A percentile compares a stretch with the other conserved stretches of the same genome.
These are phyloP conservation scores for Chrysoporthe puriensis DNA, from an alignment of 2,329 filamentous ascomycete genomes.

Conservation along the genomic window DNA sequence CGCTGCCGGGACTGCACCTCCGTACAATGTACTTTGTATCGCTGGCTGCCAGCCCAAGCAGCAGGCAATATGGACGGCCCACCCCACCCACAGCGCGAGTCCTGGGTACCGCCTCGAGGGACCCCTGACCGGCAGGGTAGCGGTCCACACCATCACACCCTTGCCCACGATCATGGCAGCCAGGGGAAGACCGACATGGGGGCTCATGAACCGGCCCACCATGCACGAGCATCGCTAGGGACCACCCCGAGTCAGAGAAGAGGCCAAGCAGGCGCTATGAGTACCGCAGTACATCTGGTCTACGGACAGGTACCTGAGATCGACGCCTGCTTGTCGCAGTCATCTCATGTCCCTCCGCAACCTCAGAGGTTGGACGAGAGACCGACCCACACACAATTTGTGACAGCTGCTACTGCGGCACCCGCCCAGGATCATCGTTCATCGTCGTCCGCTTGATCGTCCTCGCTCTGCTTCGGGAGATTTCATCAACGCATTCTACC, in stretches of 20 bases:
- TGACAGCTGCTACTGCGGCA: constrained; percentile 54
- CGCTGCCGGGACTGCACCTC: not conserved
- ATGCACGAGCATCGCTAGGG: constrained; percentile 36
- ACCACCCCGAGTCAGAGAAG: constrained; percentile 41
- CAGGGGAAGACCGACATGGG: constrained; percentile 30
- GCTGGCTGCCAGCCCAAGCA: constrained; percentile 11
- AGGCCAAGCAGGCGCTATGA: constrained; percentile 44
- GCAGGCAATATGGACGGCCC: not conserved
- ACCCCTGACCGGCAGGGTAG: constrained; percentile 25
- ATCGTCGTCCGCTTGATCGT: constrained; percentile 57
- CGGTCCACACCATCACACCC: constrained; percentile 24
- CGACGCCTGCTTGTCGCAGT: constrained; percentile 37
- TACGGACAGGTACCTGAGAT: constrained; percentile 34
- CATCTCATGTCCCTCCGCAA: constrained; percentile 46
- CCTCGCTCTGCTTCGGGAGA: constrained; percentile 42
- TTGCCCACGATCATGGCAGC: constrained; percentile 22
- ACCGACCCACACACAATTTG: constrained; percentile 58
- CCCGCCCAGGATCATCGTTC: constrained; percentile 49
- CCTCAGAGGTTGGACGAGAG: constrained; percentile 31
- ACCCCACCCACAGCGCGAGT: not conserved
- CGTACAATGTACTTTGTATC: not conserved
- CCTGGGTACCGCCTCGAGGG: not conserved
- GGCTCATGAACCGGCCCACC: constrained; percentile 28
- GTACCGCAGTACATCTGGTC: constrained; percentile 30
- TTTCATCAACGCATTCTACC: constrained; percentile 37